Base-by-base conservation (phyloP, 2,329 filamentous ascomycete genomes). In the Xylaria sp. region DNA sequence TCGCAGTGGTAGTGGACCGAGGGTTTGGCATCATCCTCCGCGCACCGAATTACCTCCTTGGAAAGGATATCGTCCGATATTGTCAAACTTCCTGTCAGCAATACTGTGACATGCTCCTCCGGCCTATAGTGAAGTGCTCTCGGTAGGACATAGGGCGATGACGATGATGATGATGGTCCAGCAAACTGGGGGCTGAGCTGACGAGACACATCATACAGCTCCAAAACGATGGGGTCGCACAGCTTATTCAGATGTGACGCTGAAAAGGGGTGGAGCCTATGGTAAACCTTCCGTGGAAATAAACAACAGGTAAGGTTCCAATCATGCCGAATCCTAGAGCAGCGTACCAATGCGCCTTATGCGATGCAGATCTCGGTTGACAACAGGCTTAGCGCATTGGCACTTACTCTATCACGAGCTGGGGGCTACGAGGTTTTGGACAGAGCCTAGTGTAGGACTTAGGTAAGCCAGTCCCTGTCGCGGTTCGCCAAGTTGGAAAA, bases 321-420 rank as follows among this genome's bases (percentile, higher is more conserved):
- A 9, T 15, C 21, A 31, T 40, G 43, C 33, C 31, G 31, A 38
- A 11, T 25, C 40, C 19, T 35, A 46, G 25, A 21, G 28, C 28
- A 31, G 28, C 33, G 25, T 35, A 17, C 33, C 17, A n/a, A 19
- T 7, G 33, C 19, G 14, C 31, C 33, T 25, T 23, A 57, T 51
- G 46, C 56, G 21, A 8, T 57, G 56, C 46, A 51, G 46, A 52
- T 58, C 56, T 51, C 43, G 43, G 56, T 43, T 51, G 25, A 35
- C 50, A 47, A 51, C 19, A 12, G 46, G 46, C 21, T 37, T 57
- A 51, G 46, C 25, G 55, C 42, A 17, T 28, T 40, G 31, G 28
- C 28, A 31, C n/a, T n/a, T n/a, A n/a, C n/a, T n/a, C n/a, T n/a
- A n/a, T n/a, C n/a, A n/a, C n/a, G n/a, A n/a, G n/a, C n/a, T n/a